Conservation (phyloP, 306 rosid genomes). For the Rosa persica region DNA sequence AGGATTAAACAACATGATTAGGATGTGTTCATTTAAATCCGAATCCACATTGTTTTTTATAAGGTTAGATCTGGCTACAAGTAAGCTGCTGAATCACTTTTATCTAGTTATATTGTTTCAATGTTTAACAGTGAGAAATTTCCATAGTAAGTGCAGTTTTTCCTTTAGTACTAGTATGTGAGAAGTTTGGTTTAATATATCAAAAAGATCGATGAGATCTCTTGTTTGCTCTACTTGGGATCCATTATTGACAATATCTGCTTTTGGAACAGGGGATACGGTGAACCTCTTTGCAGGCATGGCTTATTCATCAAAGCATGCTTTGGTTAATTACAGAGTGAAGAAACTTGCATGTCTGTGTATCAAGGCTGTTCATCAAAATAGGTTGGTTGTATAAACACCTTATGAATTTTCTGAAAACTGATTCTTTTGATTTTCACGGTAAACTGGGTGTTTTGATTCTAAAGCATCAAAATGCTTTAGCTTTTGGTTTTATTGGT, state of each 20-base stretch:
- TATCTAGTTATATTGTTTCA: neutral
- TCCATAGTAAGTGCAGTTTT: neutral
- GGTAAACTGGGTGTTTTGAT: neutral
- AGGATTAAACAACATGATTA: neutral
- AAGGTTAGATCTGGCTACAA: neutral
- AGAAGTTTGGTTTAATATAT: constrained; percentile 16
- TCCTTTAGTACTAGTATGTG: constrained; percentile 9
- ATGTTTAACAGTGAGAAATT: neutral
- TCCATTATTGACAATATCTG: constrained; percentile 16
- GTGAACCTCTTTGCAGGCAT: constrained; percentile 70
- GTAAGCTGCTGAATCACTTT: neutral
- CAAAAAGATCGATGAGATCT: constrained; percentile 12
- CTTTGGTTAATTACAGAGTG: constrained; percentile 75
- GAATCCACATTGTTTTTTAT: neutral
- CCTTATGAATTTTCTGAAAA: constrained; percentile 21
- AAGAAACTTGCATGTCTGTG: constrained; percentile 69
- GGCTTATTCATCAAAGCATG: constrained; percentile 54
- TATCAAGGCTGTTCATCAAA: constrained; percentile 70
- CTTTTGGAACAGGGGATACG: constrained; percentile 59
- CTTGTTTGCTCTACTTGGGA: constrained; percentile 11
- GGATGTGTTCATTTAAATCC: neutral
- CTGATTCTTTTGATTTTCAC: constrained; percentile 7
- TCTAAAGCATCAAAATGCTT: neutral
- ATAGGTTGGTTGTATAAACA: constrained; percentile 55
- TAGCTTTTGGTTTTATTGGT: neutral